These are phyloP conservation scores for Tremella yokohamensis DNA, from an alignment of 768 basidiomycete genomes.

Conservation along the genomic window DNA sequence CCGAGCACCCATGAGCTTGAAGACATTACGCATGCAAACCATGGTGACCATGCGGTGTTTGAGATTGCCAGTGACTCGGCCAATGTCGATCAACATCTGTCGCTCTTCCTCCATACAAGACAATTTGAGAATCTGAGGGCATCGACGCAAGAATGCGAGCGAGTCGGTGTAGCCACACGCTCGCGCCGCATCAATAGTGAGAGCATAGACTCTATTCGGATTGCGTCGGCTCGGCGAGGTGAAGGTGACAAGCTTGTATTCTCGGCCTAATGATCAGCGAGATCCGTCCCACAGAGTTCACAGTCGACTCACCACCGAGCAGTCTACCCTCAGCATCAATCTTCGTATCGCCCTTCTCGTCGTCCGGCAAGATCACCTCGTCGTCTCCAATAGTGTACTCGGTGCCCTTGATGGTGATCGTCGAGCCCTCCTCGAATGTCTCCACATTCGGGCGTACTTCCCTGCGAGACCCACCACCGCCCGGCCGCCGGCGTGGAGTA, in stretches of 20 bases:
- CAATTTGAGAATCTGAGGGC: conserved; percentile 83
- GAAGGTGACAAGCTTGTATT: conserved; percentile 86
- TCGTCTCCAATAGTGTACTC: conserved; percentile 79
- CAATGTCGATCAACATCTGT: conserved; percentile 81
- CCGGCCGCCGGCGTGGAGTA: conserved; percentile 21
- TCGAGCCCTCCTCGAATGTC: conserved; percentile 19
- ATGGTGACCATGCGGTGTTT: conserved; percentile 89
- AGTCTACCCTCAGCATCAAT: conserved; percentile 80
- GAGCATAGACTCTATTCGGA: conserved; percentile 80
- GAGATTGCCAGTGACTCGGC: conserved; percentile 82
- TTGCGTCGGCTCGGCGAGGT: conserved; percentile 72
- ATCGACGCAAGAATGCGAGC: conserved; percentile 94
- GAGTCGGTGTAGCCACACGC: conserved; percentile 96
- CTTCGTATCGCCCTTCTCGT: conserved; percentile 85
- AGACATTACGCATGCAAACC: conserved; percentile 85
- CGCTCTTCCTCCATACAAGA: conserved; percentile 86
- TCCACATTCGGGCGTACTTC: background rate
- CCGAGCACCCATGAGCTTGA: conserved; percentile 89
- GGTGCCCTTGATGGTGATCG: conserved; percentile 60
- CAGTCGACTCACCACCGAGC: conserved; percentile 62
- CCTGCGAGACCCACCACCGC: background rate
- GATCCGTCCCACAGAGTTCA: too few relatives aligned
- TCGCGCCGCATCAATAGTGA: conserved; percentile 94
- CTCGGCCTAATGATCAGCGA: conserved; percentile 60
- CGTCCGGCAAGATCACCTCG: conserved; percentile 77